phyloP scores from a whole-genome alignment of 2,329 filamentous ascomycete genomes.

The Aureobasidium sp. region DNA sequence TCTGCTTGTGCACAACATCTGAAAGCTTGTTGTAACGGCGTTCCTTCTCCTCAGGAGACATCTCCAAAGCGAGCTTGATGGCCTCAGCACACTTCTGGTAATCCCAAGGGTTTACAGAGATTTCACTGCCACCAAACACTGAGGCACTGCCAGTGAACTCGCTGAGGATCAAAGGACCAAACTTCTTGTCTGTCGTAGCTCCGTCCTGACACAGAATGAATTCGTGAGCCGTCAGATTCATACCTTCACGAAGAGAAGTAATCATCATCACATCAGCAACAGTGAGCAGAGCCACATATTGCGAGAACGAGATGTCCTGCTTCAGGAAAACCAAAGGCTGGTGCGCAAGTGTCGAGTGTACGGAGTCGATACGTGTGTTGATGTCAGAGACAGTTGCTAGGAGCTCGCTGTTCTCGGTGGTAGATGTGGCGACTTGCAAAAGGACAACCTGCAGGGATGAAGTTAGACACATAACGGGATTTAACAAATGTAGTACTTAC shows the following conservation, averaged over 20 bases:
- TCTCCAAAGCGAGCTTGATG: conserved; percentile 75
- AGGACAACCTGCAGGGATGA: conserved; percentile 59
- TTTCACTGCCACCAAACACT: conserved; percentile 71
- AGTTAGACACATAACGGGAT: conserved; percentile 6
- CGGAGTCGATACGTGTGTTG: conserved; percentile 87
- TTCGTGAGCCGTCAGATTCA: conserved; percentile 95
- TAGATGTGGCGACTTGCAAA: conserved; percentile 89
- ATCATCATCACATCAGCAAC: conserved; percentile 91
- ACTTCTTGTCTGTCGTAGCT: conserved; percentile 66
- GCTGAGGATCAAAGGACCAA: conserved; percentile 83
- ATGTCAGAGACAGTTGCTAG: conserved; percentile 88
- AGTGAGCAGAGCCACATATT: conserved; percentile 86
- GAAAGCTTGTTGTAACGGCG: conserved; percentile 68
- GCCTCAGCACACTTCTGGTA: conserved; percentile 82
- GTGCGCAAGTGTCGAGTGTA: conserved; percentile 83
- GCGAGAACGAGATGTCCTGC: conserved; percentile 86
- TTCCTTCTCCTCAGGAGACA: conserved; percentile 67
- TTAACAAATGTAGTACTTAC: conserved; percentile 27
- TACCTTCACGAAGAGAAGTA: conserved; percentile 89
- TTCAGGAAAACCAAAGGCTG: conserved; percentile 90
- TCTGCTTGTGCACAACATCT: conserved; percentile 68
- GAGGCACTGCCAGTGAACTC: conserved; percentile 92
- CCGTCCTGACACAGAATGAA: conserved; percentile 92
- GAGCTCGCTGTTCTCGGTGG: conserved; percentile 79
- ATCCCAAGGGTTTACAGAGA: conserved; percentile 93